Evolutionary conservation across 164 flowering plant genomes (phyloP), one percentile per base, ranked within the genome.

Genomic region (Liquidambar formosana): DNA sequence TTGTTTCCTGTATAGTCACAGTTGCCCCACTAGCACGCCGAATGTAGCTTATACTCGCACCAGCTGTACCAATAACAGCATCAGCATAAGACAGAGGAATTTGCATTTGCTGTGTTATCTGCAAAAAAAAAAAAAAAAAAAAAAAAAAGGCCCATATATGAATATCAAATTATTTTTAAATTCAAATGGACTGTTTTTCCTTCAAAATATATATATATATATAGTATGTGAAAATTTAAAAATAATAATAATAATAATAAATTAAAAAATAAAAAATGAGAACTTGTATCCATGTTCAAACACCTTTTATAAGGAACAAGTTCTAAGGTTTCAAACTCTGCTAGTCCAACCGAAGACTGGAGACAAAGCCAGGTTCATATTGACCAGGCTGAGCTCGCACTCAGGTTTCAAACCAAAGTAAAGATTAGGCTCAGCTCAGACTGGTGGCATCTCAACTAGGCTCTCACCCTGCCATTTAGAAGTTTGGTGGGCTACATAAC

Each of bases 11-110:
- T 43, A 94, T 84, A 4, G 95, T 86, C 48, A 92, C 86, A 46
- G 90, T 84, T 76, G 98, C 96, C 53, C 97, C 98, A 82, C 98
- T 94, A 46, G 90, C 86, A 54, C 97, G 93, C 23, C 97, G 81
- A 63, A 89, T 94, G 74, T 92, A 94, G 73, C 96, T 90, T 66
- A 94, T 94, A 71, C 73, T 94, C 57, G 95, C 78, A 59, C 98
- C 98, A 68, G 86, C 85, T 23, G 84, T 75, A 44, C 98, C 98
- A 81, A 94, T 94, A 46, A 94, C 96, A 53, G 96, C 97, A 86
- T 94, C 98, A 25, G 98, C 97, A 80, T 87, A 94, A 47, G 91
- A 81, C 2, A 94, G 81, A 0, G 98, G 98, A 60, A 94, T 83
- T 77, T 94, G 98, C 90, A 94, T 92, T 69, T 88, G 92, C 69